Conservation (phyloP, 495 filamentous ascomycete genomes). For the Aspergillus incahuasiensis region DNA sequence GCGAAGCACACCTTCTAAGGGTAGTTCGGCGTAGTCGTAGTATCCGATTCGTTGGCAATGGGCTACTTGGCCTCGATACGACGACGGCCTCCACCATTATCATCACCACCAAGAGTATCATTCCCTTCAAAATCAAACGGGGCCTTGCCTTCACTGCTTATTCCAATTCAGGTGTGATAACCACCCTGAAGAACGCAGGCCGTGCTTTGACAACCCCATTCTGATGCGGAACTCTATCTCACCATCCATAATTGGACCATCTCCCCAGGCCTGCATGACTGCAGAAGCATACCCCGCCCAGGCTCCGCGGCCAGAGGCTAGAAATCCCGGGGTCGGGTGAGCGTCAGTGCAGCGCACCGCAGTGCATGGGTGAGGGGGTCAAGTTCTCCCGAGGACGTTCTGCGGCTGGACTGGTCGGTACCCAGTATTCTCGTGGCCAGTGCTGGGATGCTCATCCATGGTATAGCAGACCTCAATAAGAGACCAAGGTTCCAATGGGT, state of each 20-base stretch:
- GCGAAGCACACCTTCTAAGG: too few species aligned
- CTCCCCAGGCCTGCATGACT: not conserved
- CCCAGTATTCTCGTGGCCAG: not conserved
- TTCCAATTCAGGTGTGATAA: not conserved
- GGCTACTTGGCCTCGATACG: too few species aligned
- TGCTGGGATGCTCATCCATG: not conserved
- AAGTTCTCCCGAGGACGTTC: not conserved
- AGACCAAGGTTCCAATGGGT: not conserved
- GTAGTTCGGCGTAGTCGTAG: too few species aligned
- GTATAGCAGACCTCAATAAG: not conserved
- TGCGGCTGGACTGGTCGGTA: not conserved
- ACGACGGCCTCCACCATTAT: not conserved
- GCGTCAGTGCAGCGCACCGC: not conserved
- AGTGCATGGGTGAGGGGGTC: not conserved
- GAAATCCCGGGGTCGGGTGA: not conserved
- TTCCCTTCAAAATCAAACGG: too few species aligned
- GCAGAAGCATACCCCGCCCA: not conserved
- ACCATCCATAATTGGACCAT: not conserved
- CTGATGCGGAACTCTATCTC: not conserved
- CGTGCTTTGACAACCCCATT: not conserved
- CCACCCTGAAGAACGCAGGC: not conserved
- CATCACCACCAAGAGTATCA: not conserved
- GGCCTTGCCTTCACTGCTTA: too few species aligned
- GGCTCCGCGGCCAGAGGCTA: not conserved
- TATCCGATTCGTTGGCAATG: too few species aligned